Base-by-base conservation (phyloP, 2,329 filamentous ascomycete species). In the Ceratocystiopsis brevicomis region DNA sequence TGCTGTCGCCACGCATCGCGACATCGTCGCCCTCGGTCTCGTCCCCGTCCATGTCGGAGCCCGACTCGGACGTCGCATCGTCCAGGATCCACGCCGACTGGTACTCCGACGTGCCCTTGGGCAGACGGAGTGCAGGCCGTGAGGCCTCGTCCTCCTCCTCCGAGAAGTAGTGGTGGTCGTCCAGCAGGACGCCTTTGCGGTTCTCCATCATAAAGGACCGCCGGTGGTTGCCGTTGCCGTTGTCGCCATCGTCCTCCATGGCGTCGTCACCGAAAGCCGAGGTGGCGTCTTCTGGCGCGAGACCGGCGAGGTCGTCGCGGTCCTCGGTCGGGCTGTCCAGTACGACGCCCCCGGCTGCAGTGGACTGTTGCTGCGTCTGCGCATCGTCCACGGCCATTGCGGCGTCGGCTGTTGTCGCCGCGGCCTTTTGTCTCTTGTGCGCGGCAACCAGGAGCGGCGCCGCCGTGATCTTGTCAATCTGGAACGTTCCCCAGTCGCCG, bases 151-250 rank as follows among this genome's bases (percentile, higher is more conserved):
- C 65, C 43, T 90, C 80, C 39, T 90, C 85, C 38, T 96, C 88
- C 0, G 87, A 87, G 56, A 96, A 98, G 60, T 98, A 98, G 57
- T 96, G 88, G 58, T 98, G 88, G 51, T 96, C 88, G 52, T 98
- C 90, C 11, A 98, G 68, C 37, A 98, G 65, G 1, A 98, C 90
- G 50, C 88, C 90, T 61, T 88, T 93, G 56, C 78, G 78, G 38
- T 69, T 66, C 2, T 30, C 25, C 25, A 30, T 30, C 25, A 30
- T 30, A 30, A 30, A 30, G 25, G 50, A 40, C 59, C 59, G 18
- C 68, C 63, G 4, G 66, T 67, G 53, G 49, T 61, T 10, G 11
- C 4, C 38, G 54, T 45, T 45, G 30, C 57, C 57, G 49, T 59
- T 61, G 15, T 64, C 62, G 18, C 73, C 72, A 18, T 75, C 71